Conservation (phyloP, 2,329 filamentous ascomycete genomes). For the Eutypella sp. region DNA sequence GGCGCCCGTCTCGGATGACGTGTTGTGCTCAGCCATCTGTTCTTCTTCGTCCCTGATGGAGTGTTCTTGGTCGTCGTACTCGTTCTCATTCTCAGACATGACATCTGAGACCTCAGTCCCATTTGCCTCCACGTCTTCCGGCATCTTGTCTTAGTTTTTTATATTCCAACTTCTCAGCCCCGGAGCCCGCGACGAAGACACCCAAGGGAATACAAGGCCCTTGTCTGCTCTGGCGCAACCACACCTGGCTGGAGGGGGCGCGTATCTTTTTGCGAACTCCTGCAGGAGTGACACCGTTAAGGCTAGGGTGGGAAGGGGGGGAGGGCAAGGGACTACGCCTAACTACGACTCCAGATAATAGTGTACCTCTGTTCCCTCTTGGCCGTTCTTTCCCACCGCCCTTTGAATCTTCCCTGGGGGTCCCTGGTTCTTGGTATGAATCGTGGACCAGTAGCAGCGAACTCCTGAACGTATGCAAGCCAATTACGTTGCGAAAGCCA, state of each 20-base stretch:
- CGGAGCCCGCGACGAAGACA: slow-evolving; percentile 11
- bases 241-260: slow-evolving; percentile 18
- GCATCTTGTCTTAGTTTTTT: slow-evolving; percentile 54
- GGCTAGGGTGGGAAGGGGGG: slow-evolving; percentile 11
- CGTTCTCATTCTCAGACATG: slow-evolving; percentile 56
- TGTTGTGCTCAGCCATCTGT: slow-evolving; percentile 46
- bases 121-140: slow-evolving; percentile 48
- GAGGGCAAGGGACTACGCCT: slow-evolving; percentile 10
- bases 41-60: slow-evolving; percentile 43
- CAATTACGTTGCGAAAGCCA: slow-evolving; percentile 22
- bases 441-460: slow-evolving; percentile 22
- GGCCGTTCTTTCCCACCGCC: slow-evolving; percentile 22
- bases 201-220: slow-evolving; percentile 17
- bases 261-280: slow-evolving; percentile 19
- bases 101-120: slow-evolving; percentile 53
- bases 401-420: slow-evolving; percentile 17
- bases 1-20: slow-evolving; percentile 37
- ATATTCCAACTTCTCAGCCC: slow-evolving; percentile 27
- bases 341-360: slow-evolving; percentile 13
- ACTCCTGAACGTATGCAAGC: slow-evolving; percentile 21
- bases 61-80: slow-evolving; percentile 44
- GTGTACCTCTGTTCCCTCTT: slow-evolving; percentile 10
- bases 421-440: slow-evolving; percentile 19
- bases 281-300: slow-evolving; percentile 22
- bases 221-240: slow-evolving; percentile 26